phyloP scores from a whole-genome alignment of 2,329 filamentous ascomycete genomes.

The Microcera coccophila region DNA sequence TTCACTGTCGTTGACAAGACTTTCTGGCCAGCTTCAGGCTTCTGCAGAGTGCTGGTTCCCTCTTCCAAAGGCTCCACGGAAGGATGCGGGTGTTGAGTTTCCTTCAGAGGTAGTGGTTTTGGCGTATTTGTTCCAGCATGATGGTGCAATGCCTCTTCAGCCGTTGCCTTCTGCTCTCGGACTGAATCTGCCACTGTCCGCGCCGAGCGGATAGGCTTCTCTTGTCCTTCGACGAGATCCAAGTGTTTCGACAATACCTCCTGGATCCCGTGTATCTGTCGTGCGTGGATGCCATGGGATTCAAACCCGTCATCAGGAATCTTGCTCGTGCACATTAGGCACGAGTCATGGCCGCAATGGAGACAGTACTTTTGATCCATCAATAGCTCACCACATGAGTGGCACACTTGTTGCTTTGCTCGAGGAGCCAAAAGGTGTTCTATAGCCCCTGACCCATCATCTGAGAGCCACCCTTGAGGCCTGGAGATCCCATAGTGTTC shows the following conservation, averaged over 20 bases:
- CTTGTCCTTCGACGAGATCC: too few species aligned
- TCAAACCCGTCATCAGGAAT: constrained; percentile 16
- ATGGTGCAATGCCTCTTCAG: too few species aligned
- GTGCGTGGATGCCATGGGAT: background rate
- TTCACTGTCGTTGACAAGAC: constrained; percentile 17
- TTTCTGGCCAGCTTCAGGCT: constrained; percentile 8
- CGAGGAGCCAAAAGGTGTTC: constrained; percentile 14
- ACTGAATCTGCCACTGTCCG: too few species aligned
- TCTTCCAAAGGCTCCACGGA: too few species aligned
- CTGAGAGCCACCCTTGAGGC: constrained; percentile 45
- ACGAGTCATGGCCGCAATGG: constrained; percentile 50
- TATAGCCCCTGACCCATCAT: constrained; percentile 28
- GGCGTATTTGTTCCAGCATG: background rate
- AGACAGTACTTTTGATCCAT: constrained; percentile 39
- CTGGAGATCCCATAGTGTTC: constrained; percentile 43
- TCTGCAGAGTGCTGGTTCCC: too few species aligned
- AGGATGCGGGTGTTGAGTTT: background rate
- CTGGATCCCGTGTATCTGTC: background rate
- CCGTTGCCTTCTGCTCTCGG: background rate
- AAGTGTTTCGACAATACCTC: background rate
- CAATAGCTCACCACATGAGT: constrained; percentile 45
- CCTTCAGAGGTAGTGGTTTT: background rate
- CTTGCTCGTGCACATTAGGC: constrained; percentile 43
- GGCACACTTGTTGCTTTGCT: constrained; percentile 41
- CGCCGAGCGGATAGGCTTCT: too few species aligned